Evolutionary conservation across 2,329 filamentous ascomycete species (phyloP).

Genomic region (Cordyceps cateniannulata): DNA sequence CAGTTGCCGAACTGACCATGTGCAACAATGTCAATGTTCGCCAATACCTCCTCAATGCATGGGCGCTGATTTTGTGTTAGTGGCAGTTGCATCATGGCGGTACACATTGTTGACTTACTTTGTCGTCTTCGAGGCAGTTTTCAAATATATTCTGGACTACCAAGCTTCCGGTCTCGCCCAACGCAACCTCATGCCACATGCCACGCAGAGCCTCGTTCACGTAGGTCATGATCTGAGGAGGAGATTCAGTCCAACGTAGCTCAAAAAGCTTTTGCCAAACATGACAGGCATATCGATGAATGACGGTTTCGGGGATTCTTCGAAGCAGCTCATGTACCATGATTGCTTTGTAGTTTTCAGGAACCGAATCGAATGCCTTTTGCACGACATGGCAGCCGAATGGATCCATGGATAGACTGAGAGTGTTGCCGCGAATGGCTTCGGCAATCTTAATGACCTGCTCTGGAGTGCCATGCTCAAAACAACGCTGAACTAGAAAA

Average conservation of each 20-base stretch:
- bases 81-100: not conserved
- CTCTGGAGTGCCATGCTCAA: conserved; percentile 92
- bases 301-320: conserved; percentile 93
- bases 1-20: conserved; percentile 98
- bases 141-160: conserved; percentile 99
- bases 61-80: conserved; percentile 58
- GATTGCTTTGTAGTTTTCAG: conserved; percentile 93
- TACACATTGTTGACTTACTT: conserved; percentile 49
- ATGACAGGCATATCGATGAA: conserved; percentile 97
- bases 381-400: conserved; percentile 98
- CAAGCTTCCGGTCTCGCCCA: conserved; percentile 94
- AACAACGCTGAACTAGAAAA: conserved; percentile 96
- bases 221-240: conserved; percentile 96
- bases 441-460: conserved; percentile 94
- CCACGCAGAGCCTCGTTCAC: conserved; percentile 92
- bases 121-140: conserved; percentile 97
- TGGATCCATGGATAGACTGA: conserved; percentile 94
- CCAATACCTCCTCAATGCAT: conserved; percentile 92
- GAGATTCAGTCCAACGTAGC: conserved; percentile 87
- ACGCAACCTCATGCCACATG: conserved; percentile 98
- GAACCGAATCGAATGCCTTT: conserved; percentile 96
- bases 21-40: conserved; percentile 91
- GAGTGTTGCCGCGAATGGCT: conserved; percentile 86
- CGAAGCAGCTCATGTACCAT: conserved; percentile 98
- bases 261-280: conserved; percentile 99